These are phyloP conservation scores for Imleria badia DNA, from an alignment of 768 basidiomycete species.

Conservation along the genomic window DNA sequence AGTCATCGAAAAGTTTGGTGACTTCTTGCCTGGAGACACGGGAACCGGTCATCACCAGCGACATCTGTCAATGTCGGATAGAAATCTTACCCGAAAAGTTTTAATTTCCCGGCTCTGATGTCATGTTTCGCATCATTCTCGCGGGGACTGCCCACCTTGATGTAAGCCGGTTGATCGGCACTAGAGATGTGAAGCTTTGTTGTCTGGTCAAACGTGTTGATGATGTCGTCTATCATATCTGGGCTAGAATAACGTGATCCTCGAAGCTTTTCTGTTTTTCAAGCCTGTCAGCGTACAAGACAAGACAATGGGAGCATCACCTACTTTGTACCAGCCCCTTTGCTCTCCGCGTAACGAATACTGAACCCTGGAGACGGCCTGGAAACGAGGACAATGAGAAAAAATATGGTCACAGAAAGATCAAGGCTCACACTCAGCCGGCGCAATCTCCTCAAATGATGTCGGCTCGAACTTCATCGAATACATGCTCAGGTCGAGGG, in stretches of 20 bases:
- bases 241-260: constrained; percentile 27
- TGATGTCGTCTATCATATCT: constrained; percentile 33
- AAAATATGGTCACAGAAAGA: neutral
- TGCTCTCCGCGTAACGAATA: constrained; percentile 35
- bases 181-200: constrained; percentile 40
- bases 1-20: constrained; percentile 42
- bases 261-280: constrained; percentile 23
- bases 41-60: neutral
- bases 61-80: neutral
- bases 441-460: constrained; percentile 36
- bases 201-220: constrained; percentile 34
- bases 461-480: constrained; percentile 35
- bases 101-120: constrained; percentile 35
- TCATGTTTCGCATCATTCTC: constrained; percentile 32
- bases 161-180: constrained; percentile 33
- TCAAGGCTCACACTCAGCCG: constrained; percentile 27
- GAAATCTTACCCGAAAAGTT: constrained; percentile 31
- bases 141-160: constrained; percentile 37
- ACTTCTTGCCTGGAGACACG: constrained; percentile 32
- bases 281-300: neutral
- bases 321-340: constrained; percentile 32
- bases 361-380: constrained; percentile 41
- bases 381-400: neutral
- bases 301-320: neutral
- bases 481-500: constrained; percentile 40